Percentiles rank a stretch among this genome's conserved stretches.
Conservation (phyloP, 2,329 filamentous ascomycete genomes). For the Alternaria angustiovoidea region DNA sequence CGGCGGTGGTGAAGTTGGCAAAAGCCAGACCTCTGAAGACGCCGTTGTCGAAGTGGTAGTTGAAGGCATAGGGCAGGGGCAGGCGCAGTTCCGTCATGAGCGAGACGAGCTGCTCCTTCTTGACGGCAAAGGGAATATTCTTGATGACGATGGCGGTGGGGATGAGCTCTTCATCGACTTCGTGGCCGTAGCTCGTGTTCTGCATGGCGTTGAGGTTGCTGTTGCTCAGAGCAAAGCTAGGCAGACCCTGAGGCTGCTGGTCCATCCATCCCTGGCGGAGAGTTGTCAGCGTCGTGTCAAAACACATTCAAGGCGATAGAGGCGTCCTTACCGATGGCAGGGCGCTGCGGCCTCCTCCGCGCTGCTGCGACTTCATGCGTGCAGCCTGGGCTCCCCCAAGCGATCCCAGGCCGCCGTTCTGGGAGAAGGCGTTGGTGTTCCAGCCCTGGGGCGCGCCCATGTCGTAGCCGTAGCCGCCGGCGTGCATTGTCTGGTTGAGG, state of each 20-base stretch:
- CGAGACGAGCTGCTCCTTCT: conserved; percentile 92
- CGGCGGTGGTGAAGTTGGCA: conserved; percentile 95
- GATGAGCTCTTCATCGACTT: conserved; percentile 85
- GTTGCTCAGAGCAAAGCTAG: conserved; percentile 52
- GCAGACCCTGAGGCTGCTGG: conserved; percentile 52
- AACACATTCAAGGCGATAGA: accelerated
- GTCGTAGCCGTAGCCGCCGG: conserved; percentile 73
- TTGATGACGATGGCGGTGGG: conserved; percentile 99
- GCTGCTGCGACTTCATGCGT: conserved; percentile 64
- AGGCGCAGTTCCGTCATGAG: conserved; percentile 95
- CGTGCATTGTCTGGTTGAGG: conserved; percentile 65
- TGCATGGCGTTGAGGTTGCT: conserved; percentile 42
- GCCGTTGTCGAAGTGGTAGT: conserved; percentile 98
- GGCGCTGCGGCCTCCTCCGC: conserved; percentile 61
- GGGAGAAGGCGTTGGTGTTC: conserved; percentile 78
- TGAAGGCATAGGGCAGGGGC: conserved; percentile 96
- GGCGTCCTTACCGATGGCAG: conserved; percentile 72
- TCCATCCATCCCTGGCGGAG: conserved; percentile 69
- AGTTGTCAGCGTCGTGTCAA: conserved; percentile 8
- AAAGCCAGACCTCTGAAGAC: conserved; percentile 96
- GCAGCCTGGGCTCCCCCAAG: conserved; percentile 59
- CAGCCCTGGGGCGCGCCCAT: conserved; percentile 76
- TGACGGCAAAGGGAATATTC: conserved; percentile 98
- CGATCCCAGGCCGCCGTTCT: conserved; percentile 70
- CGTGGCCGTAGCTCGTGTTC: conserved; percentile 57